Evolutionary conservation across 805 yeast genomes (phyloP).

Genomic region (Nakazawaea ishiwadae): DNA sequence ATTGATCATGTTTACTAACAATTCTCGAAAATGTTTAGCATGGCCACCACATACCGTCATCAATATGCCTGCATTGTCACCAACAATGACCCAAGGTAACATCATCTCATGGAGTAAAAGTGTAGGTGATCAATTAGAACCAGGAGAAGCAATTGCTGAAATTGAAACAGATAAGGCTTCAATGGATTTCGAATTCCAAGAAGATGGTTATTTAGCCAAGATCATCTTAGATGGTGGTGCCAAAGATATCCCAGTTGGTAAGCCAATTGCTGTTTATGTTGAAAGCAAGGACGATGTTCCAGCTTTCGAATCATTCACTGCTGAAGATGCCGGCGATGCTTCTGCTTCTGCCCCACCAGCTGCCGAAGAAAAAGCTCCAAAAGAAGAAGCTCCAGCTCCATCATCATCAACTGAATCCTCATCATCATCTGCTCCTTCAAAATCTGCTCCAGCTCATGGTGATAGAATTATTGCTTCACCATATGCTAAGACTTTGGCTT

Average conservation of each 20-base stretch:
- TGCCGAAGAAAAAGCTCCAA: slow-evolving; percentile 31
- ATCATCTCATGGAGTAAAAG: slow-evolving; percentile 86
- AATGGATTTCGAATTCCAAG: slow-evolving; percentile 98
- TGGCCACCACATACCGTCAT: slow-evolving; percentile 68
- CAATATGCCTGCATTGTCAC: slow-evolving; percentile 98
- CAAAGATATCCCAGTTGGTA: slow-evolving; percentile 87
- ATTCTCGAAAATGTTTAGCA: slow-evolving; percentile 15
- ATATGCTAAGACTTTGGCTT: slow-evolving; percentile 86
- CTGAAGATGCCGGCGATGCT: slow-evolving; percentile 68
- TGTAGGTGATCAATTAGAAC: slow-evolving; percentile 80
- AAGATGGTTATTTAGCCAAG: slow-evolving; percentile 90
- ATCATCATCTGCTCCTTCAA: slow-evolving; percentile 29
- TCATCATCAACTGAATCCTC: slow-evolving; percentile 21
- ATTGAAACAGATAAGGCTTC: slow-evolving; percentile 97
- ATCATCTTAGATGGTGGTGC: slow-evolving; percentile 79
- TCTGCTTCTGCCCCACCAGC: slow-evolving; percentile 39
- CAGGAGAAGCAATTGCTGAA: slow-evolving; percentile 96
- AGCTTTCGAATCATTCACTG: slow-evolving; percentile 83
- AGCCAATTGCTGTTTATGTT: slow-evolving; percentile 95
- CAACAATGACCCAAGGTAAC: slow-evolving; percentile 97
- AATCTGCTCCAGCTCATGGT: slow-evolving; percentile 39
- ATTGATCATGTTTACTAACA: background rate
- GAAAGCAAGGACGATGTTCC: slow-evolving; percentile 80
- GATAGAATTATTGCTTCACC: slow-evolving; percentile 88
- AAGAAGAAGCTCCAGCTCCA: slow-evolving; percentile 27